Evolutionary conservation across 139 green algal genomes (phyloP).

Genomic region (Volvox reticuliferus): DNA sequence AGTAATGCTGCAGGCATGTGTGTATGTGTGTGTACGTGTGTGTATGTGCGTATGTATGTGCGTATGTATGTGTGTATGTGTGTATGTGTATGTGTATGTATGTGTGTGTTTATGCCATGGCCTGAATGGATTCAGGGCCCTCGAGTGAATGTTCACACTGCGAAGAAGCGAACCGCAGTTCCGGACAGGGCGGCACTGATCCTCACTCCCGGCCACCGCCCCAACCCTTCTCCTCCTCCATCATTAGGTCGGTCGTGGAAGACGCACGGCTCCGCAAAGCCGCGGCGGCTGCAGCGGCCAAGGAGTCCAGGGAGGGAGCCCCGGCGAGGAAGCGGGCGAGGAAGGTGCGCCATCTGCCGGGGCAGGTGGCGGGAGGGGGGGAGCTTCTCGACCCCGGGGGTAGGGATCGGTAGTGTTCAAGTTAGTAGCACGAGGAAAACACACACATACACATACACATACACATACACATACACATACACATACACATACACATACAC

Average conservation of each 20-base stretch:
- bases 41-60: neutral
- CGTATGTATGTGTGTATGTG: no score
- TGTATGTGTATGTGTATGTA: no score
- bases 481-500: no score
- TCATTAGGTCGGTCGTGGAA: slow-evolving; percentile 3
- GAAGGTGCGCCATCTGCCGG: neutral
- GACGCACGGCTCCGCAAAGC: slow-evolving; percentile 18
- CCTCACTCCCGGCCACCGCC: neutral
- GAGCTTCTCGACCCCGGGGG: no score
- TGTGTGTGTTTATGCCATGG: no score
- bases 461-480: no score
- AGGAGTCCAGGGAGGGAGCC: neutral
- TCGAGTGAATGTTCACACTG: no score
- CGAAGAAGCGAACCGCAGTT: no score
- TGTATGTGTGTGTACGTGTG: neutral
- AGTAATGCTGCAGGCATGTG: neutral
- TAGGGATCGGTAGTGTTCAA: no score
- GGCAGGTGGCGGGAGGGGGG: neutral
- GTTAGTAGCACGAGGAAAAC: no score
- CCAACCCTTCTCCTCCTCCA: neutral
- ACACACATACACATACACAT: no score
- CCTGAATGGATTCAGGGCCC: no score
- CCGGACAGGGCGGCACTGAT: neutral
- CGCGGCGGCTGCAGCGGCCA: slow-evolving; percentile 5
- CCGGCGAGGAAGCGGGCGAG: neutral